Conservation (phyloP, 2,329 filamentous ascomycete genomes). For the Simplicillium aogashimaense region DNA sequence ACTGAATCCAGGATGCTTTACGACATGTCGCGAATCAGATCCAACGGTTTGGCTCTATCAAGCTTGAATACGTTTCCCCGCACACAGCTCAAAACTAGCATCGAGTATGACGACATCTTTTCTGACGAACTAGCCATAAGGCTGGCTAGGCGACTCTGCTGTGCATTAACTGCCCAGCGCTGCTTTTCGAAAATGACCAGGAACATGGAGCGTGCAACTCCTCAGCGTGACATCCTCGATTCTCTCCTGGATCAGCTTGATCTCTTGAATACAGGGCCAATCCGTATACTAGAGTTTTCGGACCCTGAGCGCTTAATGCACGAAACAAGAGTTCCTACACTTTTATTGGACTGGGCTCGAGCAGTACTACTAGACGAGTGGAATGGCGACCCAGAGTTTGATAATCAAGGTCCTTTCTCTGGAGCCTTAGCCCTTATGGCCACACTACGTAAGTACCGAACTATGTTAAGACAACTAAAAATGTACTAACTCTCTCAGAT, state of each 20-base stretch:
- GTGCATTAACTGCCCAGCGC: conserved; percentile 43
- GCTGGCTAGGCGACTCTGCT: conserved; percentile 47
- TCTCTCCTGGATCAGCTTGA: conserved; percentile 44
- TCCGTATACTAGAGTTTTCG: conserved; percentile 36
- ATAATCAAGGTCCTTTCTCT: conserved; percentile 61
- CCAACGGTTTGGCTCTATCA: conserved; percentile 39
- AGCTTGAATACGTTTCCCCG: conserved; percentile 33
- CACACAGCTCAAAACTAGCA: conserved; percentile 38
- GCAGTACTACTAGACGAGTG: conserved; percentile 70
- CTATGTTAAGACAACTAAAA: not conserved
- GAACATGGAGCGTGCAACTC: conserved; percentile 23
- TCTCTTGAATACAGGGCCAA: conserved; percentile 33
- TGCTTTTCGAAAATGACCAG: conserved; percentile 35
- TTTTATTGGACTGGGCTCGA: conserved; percentile 62
- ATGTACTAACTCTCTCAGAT: conserved; percentile 9
- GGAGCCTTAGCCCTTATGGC: conserved; percentile 67
- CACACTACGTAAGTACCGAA: conserved; percentile 64
- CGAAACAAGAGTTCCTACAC: conserved; percentile 44
- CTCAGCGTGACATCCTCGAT: conserved; percentile 30
- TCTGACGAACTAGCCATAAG: conserved; percentile 50
- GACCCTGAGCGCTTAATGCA: conserved; percentile 42
- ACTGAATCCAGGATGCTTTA: conserved; percentile 36
- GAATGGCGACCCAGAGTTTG: conserved; percentile 64
- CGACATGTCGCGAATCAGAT: conserved; percentile 51
- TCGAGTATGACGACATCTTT: conserved; percentile 54